Percentiles rank a stretch among this genome's conserved stretches.
phyloP scores from a whole-genome alignment of 2,329 filamentous ascomycete species.

The Scleromitrula shiraiana region DNA sequence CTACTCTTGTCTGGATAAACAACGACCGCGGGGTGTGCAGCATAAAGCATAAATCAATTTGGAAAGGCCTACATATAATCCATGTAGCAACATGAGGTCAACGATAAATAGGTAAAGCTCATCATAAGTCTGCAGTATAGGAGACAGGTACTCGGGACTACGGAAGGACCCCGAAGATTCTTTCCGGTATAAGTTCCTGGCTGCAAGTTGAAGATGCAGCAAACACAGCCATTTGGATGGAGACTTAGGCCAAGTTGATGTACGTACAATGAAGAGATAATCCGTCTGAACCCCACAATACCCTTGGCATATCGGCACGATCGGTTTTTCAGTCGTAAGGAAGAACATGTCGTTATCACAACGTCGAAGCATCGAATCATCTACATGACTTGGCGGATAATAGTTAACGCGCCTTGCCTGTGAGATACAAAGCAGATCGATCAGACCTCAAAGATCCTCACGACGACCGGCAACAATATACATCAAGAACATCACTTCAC shows the following conservation, averaged over 20 bases:
- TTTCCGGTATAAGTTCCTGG: background rate
- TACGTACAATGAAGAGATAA: too few relatives aligned
- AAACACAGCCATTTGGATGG: background rate
- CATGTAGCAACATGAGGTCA: background rate
- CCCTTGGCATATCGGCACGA: background rate
- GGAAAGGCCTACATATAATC: background rate
- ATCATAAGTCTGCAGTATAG: background rate
- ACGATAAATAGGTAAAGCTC: background rate
- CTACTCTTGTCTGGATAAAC: constrained; percentile 3
- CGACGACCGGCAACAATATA: too few relatives aligned
- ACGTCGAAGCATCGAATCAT: too few relatives aligned
- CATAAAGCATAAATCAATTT: background rate
- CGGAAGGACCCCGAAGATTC: constrained; percentile 4
- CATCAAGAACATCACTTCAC: too few relatives aligned
- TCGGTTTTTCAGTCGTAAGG: too few relatives aligned
- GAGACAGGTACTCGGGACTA: background rate
- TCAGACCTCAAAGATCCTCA: too few relatives aligned
- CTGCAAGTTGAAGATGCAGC: background rate
- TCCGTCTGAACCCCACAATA: background rate
- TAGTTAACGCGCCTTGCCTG: too few relatives aligned
- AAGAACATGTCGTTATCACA: too few relatives aligned
- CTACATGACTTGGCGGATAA: too few relatives aligned
- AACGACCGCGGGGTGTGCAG: background rate
- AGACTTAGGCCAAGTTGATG: too few relatives aligned
- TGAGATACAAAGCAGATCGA: too few relatives aligned